Evolutionary conservation across 768 basidiomycete species (phyloP), one percentile per base, ranked within the genome.

Genomic region (Hysterangium stoloniferum): DNA sequence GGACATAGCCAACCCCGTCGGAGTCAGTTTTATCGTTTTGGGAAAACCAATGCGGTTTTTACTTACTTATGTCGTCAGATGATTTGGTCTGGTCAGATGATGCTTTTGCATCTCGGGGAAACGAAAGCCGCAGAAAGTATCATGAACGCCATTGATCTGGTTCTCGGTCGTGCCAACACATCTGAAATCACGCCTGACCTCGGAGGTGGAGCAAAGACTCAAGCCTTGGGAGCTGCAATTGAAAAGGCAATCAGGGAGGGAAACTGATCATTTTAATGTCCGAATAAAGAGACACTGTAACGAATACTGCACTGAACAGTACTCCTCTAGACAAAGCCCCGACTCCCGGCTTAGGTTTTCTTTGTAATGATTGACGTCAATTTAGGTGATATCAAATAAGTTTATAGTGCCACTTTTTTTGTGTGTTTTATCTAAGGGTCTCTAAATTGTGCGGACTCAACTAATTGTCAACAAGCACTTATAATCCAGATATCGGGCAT

Each of bases 1-100:
- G 58, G 73, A 72, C 0, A 71, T 78, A 33, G 74, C 78, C 1
- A 79, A 78, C 55, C 77, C 77, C 1, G 64, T 79, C 17, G 77
- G 71, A 15, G 49, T 51, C 19, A 51, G 49, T 32, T 13, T 17
- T 15, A 50, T 3, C 19, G 24, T 41, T 27, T 22, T 41, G 27
- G 25, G 8, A 25, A 12, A 28, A n/a, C 12, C 44, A 31, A 19
- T 15, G 19, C 19, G 4, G 29, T 38, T 42, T 31, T n/a, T n/a
- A 27, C 11, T 51, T 40, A 27, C 17, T 41, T 9, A 41, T 51
- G 15, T 5, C 6, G 12, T 19, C 31, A 51, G 4, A 75, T 76
- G 61, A 75, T 79, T 49, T 78, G 75, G 78, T 62, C 64, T 12
- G 74, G 74, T 0, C 68, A 71, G 19, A 75, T 76, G 63, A 78